Evolutionary conservation across 192 early-diverging fungal genomes (phyloP), one percentile per base, ranked within the genome.

Genomic region (Glomus cerebriforme): DNA sequence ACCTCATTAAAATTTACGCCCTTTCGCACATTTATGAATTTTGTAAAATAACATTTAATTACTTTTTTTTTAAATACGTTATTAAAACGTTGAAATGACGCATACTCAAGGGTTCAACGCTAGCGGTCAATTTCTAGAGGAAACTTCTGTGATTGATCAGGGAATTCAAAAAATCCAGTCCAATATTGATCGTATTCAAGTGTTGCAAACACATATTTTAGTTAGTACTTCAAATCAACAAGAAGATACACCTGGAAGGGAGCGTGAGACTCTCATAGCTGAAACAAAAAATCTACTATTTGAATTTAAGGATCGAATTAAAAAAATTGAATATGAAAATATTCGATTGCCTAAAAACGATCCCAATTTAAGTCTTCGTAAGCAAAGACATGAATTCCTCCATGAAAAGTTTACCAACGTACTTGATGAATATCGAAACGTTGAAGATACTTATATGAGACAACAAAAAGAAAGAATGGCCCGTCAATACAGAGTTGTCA

Each of bases 391-490:
- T 77, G 78, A 78, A 3, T 69, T 82, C 1, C 69, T 92, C 31
- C 88, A 86, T 70, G 90, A 92, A 65, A 86, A 86, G 80, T 92
- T 92, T 49, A 81, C 89, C 72, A 84, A 88, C 29, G 82, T 85
- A 24, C 90, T 92, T 88, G 91, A 90, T 59, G 90, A 93, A 62
- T 96, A 93, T 80, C 93, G 94, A 78, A 82, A 83, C 10, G 87
- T 94, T 13, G 93, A 96, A 80, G 86, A 89, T 76, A 90, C 87
- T 29, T 95, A 93, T 77, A 89, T 95, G 71, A 88, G 89, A 79
- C 93, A 94, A 84, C 95, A 95, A 82, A 90, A 94, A 73, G 89
- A 92, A 64, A 81, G 93, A 62, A 87, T 96, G 86, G 91, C 93
- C 77, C 83, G 93, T 78, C 95, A 96, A 75, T 92, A 91, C 79